A percentile compares a stretch with the other conserved stretches of the same genome.
Conservation (phyloP, 208 protist species). For the Leishmania braziliensis region DNA sequence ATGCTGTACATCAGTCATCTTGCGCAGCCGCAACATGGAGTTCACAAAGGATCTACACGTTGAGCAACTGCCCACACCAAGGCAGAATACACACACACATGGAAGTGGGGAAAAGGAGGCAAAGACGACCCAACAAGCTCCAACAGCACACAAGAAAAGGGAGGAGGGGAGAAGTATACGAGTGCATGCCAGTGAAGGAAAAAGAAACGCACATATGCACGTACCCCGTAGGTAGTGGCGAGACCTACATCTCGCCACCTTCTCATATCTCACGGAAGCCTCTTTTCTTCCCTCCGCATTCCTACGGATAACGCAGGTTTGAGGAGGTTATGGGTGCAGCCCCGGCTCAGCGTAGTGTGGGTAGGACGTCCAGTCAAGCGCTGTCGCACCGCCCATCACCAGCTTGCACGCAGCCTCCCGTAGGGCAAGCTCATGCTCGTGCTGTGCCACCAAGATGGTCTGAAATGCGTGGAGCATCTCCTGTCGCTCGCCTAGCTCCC, state of each 20-base stretch:
- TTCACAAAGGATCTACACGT: not conserved
- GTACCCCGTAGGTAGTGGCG: not conserved
- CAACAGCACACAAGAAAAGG: not conserved
- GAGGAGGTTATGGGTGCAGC: not conserved
- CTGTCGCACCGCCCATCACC: slow-evolving; percentile 32
- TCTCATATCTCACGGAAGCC: not conserved
- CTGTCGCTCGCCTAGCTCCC: slow-evolving; percentile 41
- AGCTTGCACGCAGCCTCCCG: slow-evolving; percentile 25
- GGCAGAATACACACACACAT: not conserved
- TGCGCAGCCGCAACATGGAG: not conserved
- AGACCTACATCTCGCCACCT: not conserved
- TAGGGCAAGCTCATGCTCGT: slow-evolving; percentile 21
- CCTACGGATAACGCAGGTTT: too few relatives aligned
- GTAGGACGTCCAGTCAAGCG: slow-evolving; percentile 48
- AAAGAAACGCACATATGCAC: not conserved
- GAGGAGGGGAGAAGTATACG: not conserved
- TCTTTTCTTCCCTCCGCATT: not conserved
- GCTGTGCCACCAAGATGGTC: slow-evolving; percentile 39
- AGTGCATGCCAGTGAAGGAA: not conserved
- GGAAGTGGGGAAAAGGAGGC: not conserved
- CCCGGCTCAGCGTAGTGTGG: slow-evolving; percentile 11
- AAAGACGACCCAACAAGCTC: not conserved
- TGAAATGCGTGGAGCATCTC: slow-evolving; percentile 33
- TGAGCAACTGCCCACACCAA: not conserved
- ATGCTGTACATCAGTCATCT: not conserved